phyloP scores from a whole-genome alignment of 805 yeast genomes.

The Naumovozyma dairenensis region DNA sequence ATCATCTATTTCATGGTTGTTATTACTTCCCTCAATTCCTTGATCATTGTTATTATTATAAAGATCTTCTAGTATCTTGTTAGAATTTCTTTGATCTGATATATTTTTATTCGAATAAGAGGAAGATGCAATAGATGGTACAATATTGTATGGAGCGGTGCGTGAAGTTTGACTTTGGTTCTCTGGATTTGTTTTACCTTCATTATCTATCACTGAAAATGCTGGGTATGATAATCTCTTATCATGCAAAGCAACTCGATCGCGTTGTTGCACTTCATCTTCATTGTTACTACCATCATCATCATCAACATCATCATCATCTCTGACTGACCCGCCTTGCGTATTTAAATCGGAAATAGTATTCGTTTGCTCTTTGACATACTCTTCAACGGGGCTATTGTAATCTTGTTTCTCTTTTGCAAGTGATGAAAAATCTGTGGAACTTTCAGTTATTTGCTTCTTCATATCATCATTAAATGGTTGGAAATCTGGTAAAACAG shows the following conservation, averaged over 20 bases:
- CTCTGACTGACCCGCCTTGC: too few relatives aligned
- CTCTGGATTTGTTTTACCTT: conserved; percentile 1
- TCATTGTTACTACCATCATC: conserved; percentile 3
- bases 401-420: conserved; percentile 4
- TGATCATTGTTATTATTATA: conserved; percentile 5
- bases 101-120: conserved; percentile 15
- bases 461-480: background rate
- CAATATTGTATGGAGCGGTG: conserved; percentile 2
- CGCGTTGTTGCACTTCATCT: too few relatives aligned
- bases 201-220: conserved; percentile 18
- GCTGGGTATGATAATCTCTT: conserved; percentile 9
- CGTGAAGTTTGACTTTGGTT: background rate
- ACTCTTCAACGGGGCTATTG: background rate
- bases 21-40: conserved; percentile 6
- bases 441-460: conserved; percentile 6
- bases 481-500: conserved; percentile 8
- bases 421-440: conserved; percentile 6
- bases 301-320: conserved; percentile 2
- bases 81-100: conserved; percentile 10
- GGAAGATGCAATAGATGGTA: conserved; percentile 17
- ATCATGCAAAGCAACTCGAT: background rate
- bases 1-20: conserved; percentile 11
- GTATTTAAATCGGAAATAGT: too few relatives aligned
- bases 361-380: background rate
- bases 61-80: conserved; percentile 19